Percentiles rank a stretch among this genome's conserved stretches.
These are phyloP conservation scores for Allium fistulosum DNA, from an alignment of 106 monocot species.

Conservation along the genomic window DNA sequence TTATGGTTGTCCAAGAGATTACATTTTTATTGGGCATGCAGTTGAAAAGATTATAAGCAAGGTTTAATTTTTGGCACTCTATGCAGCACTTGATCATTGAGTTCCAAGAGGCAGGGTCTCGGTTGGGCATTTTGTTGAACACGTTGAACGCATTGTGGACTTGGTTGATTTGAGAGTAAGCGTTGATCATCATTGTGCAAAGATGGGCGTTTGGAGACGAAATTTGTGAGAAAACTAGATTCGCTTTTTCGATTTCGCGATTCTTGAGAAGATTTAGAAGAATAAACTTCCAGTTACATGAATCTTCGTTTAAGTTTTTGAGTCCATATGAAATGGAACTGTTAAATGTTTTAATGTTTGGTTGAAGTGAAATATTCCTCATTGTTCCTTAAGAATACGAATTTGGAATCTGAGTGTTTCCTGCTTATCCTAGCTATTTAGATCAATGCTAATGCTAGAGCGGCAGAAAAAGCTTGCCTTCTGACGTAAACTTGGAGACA, in stretches of 20 bases:
- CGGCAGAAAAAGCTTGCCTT: no score
- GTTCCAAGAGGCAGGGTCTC: conserved; percentile 58
- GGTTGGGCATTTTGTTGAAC: conserved; percentile 52
- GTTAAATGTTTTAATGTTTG: conserved; percentile 3
- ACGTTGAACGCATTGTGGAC: conserved; percentile 46
- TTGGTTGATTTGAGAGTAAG: conserved; percentile 23
- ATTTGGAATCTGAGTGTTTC: no score
- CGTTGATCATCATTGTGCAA: conserved; percentile 74
- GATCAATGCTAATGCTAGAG: no score
- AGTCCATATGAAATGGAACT: background rate
- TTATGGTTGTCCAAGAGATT: conserved; percentile 75
- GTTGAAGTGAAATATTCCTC: no score
- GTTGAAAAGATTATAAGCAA: conserved; percentile 40
- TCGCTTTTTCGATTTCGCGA: conserved; percentile 40
- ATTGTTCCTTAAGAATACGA: no score
- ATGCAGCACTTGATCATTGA: conserved; percentile 59
- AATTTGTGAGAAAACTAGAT: conserved; percentile 34
- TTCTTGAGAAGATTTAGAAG: conserved; percentile 24
- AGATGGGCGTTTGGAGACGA: conserved; percentile 33
- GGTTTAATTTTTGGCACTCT: conserved; percentile 28
- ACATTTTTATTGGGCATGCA: conserved; percentile 70
- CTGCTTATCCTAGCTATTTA: no score
- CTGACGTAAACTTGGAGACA: no score
- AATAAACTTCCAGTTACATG: conserved; percentile 10
- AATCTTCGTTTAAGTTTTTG: background rate